phyloP scores from a whole-genome alignment of 2,329 filamentous ascomycete species.

The Penicillium sp. region DNA sequence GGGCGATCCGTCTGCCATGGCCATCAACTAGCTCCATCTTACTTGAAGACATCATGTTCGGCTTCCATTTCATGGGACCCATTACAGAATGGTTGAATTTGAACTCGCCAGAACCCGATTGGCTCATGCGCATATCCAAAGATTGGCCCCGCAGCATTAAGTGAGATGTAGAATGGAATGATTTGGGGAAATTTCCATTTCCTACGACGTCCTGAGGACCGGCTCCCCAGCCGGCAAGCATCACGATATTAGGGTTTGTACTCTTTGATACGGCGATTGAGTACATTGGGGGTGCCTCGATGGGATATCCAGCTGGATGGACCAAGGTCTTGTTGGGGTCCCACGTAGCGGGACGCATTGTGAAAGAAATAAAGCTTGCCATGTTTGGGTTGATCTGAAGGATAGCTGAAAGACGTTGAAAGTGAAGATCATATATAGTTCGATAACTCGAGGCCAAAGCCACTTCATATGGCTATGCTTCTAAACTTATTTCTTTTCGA shows the following conservation, averaged over 20 bases:
- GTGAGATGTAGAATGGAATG: conserved; percentile 1
- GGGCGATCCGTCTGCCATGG: neutral
- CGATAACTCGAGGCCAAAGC: no score
- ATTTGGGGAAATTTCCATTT: neutral
- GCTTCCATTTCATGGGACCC: conserved; percentile 7
- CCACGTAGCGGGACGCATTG: conserved; percentile 1
- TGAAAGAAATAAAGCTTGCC: neutral
- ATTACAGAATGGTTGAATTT: conserved; percentile 1
- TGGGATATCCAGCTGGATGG: conserved; percentile 7
- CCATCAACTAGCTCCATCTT: conserved; percentile 3
- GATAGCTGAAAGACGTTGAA: neutral
- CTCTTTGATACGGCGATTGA: neutral
- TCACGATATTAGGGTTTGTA: neutral
- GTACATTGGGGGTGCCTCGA: conserved; percentile 7
- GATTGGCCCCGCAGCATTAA: conserved; percentile 2
- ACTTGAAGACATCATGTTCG: neutral
- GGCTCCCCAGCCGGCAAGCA: neutral
- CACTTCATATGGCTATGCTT: neutral
- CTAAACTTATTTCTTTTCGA: neutral
- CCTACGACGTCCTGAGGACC: conserved; percentile 7
- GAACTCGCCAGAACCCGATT: neutral
- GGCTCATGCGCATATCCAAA: neutral
- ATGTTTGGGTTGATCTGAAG: neutral
- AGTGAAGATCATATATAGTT: no score
- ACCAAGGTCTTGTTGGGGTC: conserved; percentile 4